Evolutionary conservation across 2,329 filamentous ascomycete species (phyloP).

Genomic region (Coniochaeta sp.): DNA sequence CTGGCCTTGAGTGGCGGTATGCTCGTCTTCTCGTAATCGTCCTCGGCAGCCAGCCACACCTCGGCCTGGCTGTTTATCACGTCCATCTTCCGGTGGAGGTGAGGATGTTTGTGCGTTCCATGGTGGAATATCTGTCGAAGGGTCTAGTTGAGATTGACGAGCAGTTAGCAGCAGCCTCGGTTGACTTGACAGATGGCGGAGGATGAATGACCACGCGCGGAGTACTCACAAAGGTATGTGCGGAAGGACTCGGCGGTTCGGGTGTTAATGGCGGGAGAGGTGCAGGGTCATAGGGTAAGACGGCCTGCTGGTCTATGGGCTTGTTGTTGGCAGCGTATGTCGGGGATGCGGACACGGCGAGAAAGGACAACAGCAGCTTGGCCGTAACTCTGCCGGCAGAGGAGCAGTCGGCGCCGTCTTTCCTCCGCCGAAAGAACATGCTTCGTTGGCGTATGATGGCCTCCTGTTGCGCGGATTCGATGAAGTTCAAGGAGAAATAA

Average conservation of each 20-base stretch:
- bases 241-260: conserved; percentile 38
- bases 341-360: conserved; percentile 46
- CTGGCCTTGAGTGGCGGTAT: conserved; percentile 49
- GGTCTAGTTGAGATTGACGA: conserved; percentile 27
- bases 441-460: neutral
- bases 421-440: conserved; percentile 20
- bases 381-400: conserved; percentile 59
- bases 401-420: conserved; percentile 28
- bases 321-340: conserved; percentile 21
- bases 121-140: conserved; percentile 91
- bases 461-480: neutral
- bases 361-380: conserved; percentile 56
- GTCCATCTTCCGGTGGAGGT: conserved; percentile 70
- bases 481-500: neutral
- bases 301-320: conserved; percentile 27
- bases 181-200: neutral
- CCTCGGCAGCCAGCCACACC: conserved; percentile 56
- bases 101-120: conserved; percentile 71
- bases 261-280: conserved; percentile 29
- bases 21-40: conserved; percentile 42
- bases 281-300: conserved; percentile 35
- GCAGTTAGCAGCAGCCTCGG: conserved; percentile 7
- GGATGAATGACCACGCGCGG: neutral
- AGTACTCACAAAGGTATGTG: conserved; percentile 46
- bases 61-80: conserved; percentile 49